Base-by-base conservation (phyloP, 2,329 filamentous ascomycete species). In the Cladosporium sp. region DNA sequence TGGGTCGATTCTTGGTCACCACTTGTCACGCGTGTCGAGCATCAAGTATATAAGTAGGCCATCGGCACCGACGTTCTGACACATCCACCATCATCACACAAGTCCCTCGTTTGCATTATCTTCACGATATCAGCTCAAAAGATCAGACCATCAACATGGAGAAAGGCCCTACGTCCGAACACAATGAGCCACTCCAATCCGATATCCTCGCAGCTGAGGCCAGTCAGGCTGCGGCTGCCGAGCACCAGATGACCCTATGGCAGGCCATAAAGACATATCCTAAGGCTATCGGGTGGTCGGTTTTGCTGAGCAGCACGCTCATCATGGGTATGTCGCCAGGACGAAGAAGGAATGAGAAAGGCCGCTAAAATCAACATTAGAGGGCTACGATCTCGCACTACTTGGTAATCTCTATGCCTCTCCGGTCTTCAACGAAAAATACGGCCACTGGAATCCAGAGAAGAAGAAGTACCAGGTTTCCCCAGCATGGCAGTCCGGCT, bases 401-500 rank as follows among this genome's bases (percentile, higher is more conserved):
- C 64, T 76, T 24, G 67, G 64, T 22, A 66, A 62, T 15, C 66
- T 76, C 35, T 72, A 70, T 51, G 73, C 66, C 7, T 68, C 64
- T 10, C 65, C 65, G 6, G 57, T 66, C 2, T 73, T 72, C 57
- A 54, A 62, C 35, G 51, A 63, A 34, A 58, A 61, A 15, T 83
- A 76, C 60, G 79, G 79, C 15, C 12, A 57, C 7, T 54, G 51
- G 51, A 35, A 54, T 39, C 5, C 37, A n/a, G 19, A 45, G n/a
- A 68, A 69, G 2, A 72, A 70, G 1, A 74, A 73, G 28, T 80
- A 79, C 58, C 72, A 77, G 37, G 71, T 85, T 20, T 76, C 79
- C 0, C 78, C 81, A 0, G 73, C 77, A 0, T 86, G 83, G 83
- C 82, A 85, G 66, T 78, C 79, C 0, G 82, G 76, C 0, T 66